Base-by-base conservation (phyloP, 768 basidiomycete species). In the Boletus reticulatus region DNA sequence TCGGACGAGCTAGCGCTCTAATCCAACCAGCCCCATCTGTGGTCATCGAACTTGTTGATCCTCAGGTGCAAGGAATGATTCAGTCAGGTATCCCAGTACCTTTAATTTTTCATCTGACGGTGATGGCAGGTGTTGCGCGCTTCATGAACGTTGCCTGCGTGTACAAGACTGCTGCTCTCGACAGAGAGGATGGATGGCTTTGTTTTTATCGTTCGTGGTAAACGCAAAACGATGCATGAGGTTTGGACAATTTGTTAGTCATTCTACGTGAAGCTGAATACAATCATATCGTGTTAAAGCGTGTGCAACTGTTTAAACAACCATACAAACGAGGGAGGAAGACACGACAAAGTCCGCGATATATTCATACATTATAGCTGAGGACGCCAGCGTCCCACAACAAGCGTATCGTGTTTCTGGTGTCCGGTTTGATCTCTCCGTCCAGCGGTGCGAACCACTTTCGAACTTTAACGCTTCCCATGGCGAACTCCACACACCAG, bases 401-500 rank as follows among this genome's bases (percentile, higher is more conserved):
- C 54, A 87, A 62, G 32, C 62, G 55, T n/a, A 78, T 76, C 3
- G 80, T 75, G 52, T 78, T 72, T 20, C 67, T 50, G 1, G 61
- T 78, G 62, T 88, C 78, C 4, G 85, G 85, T 67, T 87, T 88
- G 52, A 87, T 78, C 57, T 86, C 84, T 17, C 85, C 86, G 51
- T 85, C 82, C 47, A 84, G 70, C 7, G 86, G 85, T 3, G 85
- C 78, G 63, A 84, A 82, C 64, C 81, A 84, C 65, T 82, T 84
- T 34, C 84, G 80, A 32, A 83, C 65, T 52, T 76, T 77, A 34
- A 34, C 53, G 19, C 27, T 29, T 65, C 46, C 69, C 45, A 75
- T 70, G 12, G 17, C 7, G 54, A 80, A 85, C 46, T 77, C 67
- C 32, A 81, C 84, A 16, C 78, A 78, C 67, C 81, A 87, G 58